These are phyloP conservation scores for Cucumis cinereus DNA, from an alignment of 306 rosid species.

Conservation along the genomic window DNA sequence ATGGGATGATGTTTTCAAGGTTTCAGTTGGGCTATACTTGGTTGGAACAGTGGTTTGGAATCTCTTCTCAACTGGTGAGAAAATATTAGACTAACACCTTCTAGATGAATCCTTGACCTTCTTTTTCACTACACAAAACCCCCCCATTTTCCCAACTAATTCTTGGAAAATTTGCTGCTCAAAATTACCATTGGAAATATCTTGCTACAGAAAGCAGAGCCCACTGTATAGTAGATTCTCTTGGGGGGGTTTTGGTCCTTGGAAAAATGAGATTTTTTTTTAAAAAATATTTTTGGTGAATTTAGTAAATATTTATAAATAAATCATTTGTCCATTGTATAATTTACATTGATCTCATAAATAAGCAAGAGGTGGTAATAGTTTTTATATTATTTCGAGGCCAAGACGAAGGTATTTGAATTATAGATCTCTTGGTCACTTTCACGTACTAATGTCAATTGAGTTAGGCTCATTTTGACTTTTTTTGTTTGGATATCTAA, in stretches of 20 bases:
- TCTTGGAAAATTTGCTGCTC: background rate
- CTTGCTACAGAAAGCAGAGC: background rate
- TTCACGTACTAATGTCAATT: no score
- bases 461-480: no score
- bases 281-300: background rate
- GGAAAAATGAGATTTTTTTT: background rate
- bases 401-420: no score
- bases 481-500: no score
- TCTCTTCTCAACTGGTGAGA: conserved; percentile 89
- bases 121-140: background rate
- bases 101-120: background rate
- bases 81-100: conserved; percentile 51
- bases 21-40: conserved; percentile 85
- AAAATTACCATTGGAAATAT: background rate
- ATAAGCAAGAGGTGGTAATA: background rate
- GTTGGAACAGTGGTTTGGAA: conserved; percentile 94
- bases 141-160: conserved; percentile 15
- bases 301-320: background rate
- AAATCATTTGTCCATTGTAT: background rate
- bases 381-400: background rate
- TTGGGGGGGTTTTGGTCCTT: background rate
- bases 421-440: no score
- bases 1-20: conserved; percentile 97
- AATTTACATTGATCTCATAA: background rate
- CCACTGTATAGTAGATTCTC: background rate